Conservation (phyloP, 805 yeast species). For the Blastobotrys robertii region DNA sequence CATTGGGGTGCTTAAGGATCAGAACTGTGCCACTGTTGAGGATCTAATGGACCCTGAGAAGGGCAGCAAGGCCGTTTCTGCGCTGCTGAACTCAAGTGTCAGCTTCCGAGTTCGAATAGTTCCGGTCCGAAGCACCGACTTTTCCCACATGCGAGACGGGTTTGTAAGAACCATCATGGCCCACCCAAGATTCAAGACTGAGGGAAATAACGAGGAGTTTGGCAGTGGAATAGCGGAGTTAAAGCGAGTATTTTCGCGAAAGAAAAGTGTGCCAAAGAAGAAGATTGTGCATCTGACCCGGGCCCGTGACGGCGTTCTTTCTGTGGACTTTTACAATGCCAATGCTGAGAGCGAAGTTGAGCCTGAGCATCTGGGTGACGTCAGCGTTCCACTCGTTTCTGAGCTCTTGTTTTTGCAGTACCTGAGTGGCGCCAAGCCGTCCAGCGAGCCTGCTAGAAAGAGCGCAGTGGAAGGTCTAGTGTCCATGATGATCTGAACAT, state of each 20-base stretch:
- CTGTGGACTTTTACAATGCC: constrained; percentile 35
- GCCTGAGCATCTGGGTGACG: constrained; percentile 42
- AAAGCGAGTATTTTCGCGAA: constrained; percentile 48
- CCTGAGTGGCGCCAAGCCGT: constrained; percentile 57
- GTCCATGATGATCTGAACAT: neutral
- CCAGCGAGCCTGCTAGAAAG: constrained; percentile 45
- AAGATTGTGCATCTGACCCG: constrained; percentile 55
- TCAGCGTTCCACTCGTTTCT: constrained; percentile 52
- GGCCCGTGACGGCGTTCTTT: constrained; percentile 36
- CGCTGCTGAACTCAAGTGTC: constrained; percentile 49
- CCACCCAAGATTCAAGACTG: constrained; percentile 44
- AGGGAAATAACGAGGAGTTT: constrained; percentile 34
- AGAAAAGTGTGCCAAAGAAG: constrained; percentile 68
- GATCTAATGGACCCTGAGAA: constrained; percentile 36
- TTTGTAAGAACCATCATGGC: constrained; percentile 70
- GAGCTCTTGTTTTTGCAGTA: constrained; percentile 68
- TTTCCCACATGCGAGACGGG: constrained; percentile 82
- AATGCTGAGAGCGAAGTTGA: constrained; percentile 23
- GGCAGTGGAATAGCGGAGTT: constrained; percentile 60
- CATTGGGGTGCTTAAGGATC: constrained; percentile 13
- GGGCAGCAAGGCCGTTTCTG: constrained; percentile 45
- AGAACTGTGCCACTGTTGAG: constrained; percentile 7
- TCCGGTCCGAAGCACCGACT: constrained; percentile 87
- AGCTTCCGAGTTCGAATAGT: constrained; percentile 65
- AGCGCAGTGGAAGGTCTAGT: constrained; percentile 32